Evolutionary conservation across 352 stramenopile species (phyloP).

Genomic region (Phytophthora sp.): DNA sequence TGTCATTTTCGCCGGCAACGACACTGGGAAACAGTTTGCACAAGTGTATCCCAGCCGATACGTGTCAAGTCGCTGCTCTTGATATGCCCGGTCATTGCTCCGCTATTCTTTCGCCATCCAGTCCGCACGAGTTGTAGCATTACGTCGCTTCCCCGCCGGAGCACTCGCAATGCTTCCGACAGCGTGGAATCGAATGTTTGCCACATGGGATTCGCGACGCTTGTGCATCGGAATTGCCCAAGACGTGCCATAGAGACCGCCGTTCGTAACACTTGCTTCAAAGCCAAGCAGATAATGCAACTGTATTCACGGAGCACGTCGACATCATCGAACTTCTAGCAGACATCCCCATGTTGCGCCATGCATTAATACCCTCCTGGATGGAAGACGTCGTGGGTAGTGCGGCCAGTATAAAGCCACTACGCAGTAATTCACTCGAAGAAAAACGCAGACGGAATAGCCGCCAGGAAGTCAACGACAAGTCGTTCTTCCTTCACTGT

Average conservation of each 20-base stretch:
- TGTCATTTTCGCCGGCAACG: slow-evolving; percentile 35
- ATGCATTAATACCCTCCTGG: slow-evolving; percentile 52
- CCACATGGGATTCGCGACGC: not conserved
- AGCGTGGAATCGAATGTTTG: slow-evolving; percentile 25
- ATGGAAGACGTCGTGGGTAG: slow-evolving; percentile 31
- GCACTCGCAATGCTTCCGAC: slow-evolving; percentile 15
- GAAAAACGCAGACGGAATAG: slow-evolving; percentile 75
- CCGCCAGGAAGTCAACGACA: slow-evolving; percentile 58
- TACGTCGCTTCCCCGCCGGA: slow-evolving; percentile 3
- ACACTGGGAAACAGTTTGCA: slow-evolving; percentile 34
- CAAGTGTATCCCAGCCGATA: slow-evolving; percentile 43
- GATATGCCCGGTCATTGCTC: slow-evolving; percentile 28
- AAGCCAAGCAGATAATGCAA: slow-evolving; percentile 70
- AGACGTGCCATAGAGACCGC: slow-evolving; percentile 53
- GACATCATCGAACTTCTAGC: slow-evolving; percentile 66
- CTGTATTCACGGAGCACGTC: slow-evolving; percentile 54
- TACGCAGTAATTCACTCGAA: slow-evolving; percentile 71
- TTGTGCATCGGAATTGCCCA: slow-evolving; percentile 54
- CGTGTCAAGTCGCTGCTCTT: slow-evolving; percentile 33
- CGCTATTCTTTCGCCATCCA: slow-evolving; percentile 15
- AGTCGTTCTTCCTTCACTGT: slow-evolving; percentile 40
- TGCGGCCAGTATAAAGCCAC: slow-evolving; percentile 40
- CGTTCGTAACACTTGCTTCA: slow-evolving; percentile 72
- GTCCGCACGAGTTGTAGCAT: slow-evolving; percentile 7
- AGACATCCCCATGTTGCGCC: slow-evolving; percentile 59